A percentile compares a stretch with the other conserved stretches of the same genome.
Conservation (phyloP, 139 green algal genomes). For the Tetraselmis striata region DNA sequence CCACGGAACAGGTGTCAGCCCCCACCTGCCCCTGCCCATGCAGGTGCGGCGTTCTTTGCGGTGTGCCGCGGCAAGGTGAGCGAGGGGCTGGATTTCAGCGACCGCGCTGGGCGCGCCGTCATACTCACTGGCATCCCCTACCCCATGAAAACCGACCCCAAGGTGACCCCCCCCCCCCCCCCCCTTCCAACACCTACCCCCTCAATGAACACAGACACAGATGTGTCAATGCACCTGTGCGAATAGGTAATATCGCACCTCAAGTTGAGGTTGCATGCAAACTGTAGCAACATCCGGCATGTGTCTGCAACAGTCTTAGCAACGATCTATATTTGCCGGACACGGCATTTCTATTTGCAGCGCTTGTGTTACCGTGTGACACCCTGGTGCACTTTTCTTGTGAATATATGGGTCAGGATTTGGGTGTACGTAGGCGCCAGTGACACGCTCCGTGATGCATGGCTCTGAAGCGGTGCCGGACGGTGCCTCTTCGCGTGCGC, state of each 20-base stretch:
- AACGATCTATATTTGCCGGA: not conserved
- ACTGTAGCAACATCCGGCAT: not conserved
- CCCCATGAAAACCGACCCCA: constrained; percentile 46
- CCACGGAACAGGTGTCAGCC: no score
- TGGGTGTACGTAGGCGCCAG: no score
- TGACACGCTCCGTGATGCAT: no score
- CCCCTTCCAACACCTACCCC: not conserved
- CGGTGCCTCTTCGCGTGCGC: no score
- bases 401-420: no score
- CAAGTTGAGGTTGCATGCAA: constrained; percentile 45
- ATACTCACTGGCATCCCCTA: constrained; percentile 95
- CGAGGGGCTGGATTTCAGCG: constrained; percentile 95
- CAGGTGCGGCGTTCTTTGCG: constrained; percentile 78
- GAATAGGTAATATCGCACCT: constrained; percentile 24
- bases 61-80: constrained; percentile 81
- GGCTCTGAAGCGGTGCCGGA: no score
- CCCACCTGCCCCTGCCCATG: no score
- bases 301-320: not conserved
- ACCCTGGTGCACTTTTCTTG: no score
- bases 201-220: no score
- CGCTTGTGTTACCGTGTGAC: no score
- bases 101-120: constrained; percentile 78
- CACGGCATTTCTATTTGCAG: not conserved
- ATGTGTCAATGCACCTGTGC: not conserved
- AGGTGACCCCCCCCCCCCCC: no score